Evolutionary conservation across 768 basidiomycete genomes (phyloP).

Genomic region (Cystofilobasidium capitatum): DNA sequence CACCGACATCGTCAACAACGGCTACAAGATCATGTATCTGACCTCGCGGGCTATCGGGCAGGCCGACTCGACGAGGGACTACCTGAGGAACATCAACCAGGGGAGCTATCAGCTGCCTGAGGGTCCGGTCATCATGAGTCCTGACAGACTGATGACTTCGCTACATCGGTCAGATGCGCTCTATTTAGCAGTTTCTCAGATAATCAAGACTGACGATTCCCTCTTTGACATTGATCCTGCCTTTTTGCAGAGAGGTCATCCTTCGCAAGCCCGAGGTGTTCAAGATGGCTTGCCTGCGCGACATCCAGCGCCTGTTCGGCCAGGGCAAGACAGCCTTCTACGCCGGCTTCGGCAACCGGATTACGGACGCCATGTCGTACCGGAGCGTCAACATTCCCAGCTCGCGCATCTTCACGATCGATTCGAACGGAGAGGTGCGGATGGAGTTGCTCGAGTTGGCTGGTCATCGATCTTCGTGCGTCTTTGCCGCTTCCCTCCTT

Average conservation of each 20-base stretch:
- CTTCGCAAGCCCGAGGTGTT: slow-evolving; percentile 99
- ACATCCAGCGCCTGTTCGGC: slow-evolving; percentile 84
- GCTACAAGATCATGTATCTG: slow-evolving; percentile 95
- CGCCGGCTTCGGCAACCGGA: slow-evolving; percentile 94
- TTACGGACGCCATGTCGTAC: slow-evolving; percentile 97
- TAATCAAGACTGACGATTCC: not conserved
- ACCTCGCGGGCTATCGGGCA: slow-evolving; percentile 96
- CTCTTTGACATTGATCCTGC: not conserved
- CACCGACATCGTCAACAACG: slow-evolving; percentile 84
- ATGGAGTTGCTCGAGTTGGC: slow-evolving; percentile 93
- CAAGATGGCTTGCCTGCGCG: slow-evolving; percentile 97
- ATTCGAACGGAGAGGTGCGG: slow-evolving; percentile 87
- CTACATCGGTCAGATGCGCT: slow-evolving; percentile 64
- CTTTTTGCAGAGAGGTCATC: slow-evolving; percentile 72
- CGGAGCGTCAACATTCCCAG: slow-evolving; percentile 89
- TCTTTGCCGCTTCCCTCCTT: not conserved
- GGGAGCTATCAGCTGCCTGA: slow-evolving; percentile 93
- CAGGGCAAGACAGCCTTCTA: slow-evolving; percentile 65
- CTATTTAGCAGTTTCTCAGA: not conserved
- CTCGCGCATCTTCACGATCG: slow-evolving; percentile 88
- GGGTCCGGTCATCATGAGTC: slow-evolving; percentile 97
- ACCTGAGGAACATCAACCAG: slow-evolving; percentile 88
- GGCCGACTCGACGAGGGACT: slow-evolving; percentile 90
- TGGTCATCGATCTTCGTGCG: slow-evolving; percentile 87
- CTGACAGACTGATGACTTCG: slow-evolving; percentile 86